Conservation (phyloP, 2,329 filamentous ascomycete species). For the Neopestalotiopsis sp. region DNA sequence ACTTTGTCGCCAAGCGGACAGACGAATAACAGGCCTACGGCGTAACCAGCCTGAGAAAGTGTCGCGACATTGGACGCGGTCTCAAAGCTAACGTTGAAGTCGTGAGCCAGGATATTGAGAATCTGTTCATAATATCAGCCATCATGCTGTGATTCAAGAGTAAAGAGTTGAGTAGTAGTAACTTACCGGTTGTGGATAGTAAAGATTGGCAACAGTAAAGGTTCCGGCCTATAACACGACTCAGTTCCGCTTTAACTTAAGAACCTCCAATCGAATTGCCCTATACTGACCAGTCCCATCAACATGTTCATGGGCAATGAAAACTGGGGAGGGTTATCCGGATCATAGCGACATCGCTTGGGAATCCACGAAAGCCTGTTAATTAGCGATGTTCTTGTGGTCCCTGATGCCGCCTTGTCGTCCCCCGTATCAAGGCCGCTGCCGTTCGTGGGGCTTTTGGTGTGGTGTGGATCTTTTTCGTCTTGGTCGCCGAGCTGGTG, state of each 20-base stretch:
- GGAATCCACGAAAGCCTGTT: slow-evolving; percentile 62
- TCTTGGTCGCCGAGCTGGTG: background rate
- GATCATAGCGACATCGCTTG: slow-evolving; percentile 70
- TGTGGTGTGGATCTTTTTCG: background rate
- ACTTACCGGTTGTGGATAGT: slow-evolving; percentile 64
- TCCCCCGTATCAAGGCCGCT: background rate
- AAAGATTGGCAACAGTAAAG: slow-evolving; percentile 73
- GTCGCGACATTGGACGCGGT: slow-evolving; percentile 64
- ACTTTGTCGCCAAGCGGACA: slow-evolving; percentile 70
- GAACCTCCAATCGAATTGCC: background rate
- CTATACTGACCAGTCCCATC: slow-evolving; percentile 62
- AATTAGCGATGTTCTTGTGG: slow-evolving; percentile 21
- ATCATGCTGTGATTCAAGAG: background rate
- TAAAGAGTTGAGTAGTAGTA: too few species aligned
- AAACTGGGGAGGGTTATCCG: slow-evolving; percentile 69
- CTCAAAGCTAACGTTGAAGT: slow-evolving; percentile 68
- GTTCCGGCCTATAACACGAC: slow-evolving; percentile 41
- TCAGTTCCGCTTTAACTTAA: background rate
- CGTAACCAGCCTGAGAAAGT: slow-evolving; percentile 72
- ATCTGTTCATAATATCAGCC: slow-evolving; percentile 39
- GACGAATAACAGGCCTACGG: slow-evolving; percentile 66
- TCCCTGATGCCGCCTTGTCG: background rate
- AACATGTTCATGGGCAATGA: slow-evolving; percentile 71
- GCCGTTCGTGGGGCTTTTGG: background rate
- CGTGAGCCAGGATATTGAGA: slow-evolving; percentile 65